A percentile compares a stretch with the other conserved stretches of the same genome.
phyloP scores from a whole-genome alignment of 768 basidiomycete species.

The Collybiopsis confluens region DNA sequence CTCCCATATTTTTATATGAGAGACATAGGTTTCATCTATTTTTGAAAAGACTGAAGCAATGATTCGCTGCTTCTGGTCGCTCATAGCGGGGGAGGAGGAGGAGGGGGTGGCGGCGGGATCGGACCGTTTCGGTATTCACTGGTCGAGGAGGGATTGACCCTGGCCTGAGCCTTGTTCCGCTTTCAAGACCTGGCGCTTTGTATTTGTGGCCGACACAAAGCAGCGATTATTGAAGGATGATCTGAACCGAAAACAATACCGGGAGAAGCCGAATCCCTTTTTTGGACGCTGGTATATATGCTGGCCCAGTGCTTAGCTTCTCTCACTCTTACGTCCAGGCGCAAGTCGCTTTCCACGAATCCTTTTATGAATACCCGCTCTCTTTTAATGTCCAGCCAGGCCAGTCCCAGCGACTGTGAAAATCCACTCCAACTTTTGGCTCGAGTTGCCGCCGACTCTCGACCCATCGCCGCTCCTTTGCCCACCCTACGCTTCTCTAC shows the following conservation, averaged over 20 bases:
- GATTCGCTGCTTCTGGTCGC: conserved; percentile 63
- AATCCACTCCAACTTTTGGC: conserved; percentile 2
- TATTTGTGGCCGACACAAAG: too few relatives aligned
- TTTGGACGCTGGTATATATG: not conserved
- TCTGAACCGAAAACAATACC: conserved; percentile 27
- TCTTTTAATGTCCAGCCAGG: not conserved
- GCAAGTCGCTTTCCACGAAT: conserved; percentile 7
- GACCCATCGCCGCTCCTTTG: not conserved
- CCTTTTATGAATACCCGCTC: conserved; percentile 2
- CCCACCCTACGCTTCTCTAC: too few relatives aligned
- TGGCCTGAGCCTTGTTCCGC: too few relatives aligned
- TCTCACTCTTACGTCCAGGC: conserved; percentile 9
- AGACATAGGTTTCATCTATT: conserved; percentile 77
- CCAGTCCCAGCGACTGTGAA: conserved; percentile 2
- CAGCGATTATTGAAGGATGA: too few relatives aligned
- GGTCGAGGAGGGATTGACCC: too few relatives aligned
- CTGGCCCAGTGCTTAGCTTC: not conserved
- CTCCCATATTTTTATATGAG: conserved; percentile 93
- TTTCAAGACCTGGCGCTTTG: too few relatives aligned
- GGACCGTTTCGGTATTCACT: too few relatives aligned
- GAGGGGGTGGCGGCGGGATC: not conserved
- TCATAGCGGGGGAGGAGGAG: conserved; percentile 22
- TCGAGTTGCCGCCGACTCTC: conserved; percentile 1
- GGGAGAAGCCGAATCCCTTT: conserved; percentile 25
- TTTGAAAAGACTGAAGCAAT: conserved; percentile 80